These are phyloP conservation scores for Aschersonia sp. DNA, from an alignment of 2,329 filamentous ascomycete genomes.

Conservation along the genomic window DNA sequence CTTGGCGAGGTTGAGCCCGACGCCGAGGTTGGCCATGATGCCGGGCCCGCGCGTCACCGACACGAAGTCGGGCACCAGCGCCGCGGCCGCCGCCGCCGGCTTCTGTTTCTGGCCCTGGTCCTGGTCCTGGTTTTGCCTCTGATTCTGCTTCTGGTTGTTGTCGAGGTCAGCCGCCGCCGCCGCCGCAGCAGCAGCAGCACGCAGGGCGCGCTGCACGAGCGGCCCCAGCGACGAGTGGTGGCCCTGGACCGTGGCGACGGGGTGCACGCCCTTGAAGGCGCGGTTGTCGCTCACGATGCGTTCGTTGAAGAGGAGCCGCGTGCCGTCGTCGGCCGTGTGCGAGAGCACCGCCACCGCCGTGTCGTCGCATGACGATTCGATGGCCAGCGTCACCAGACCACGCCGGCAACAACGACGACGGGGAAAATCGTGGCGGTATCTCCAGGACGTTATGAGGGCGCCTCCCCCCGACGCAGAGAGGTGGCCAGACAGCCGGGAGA, in stretches of 20 bases:
- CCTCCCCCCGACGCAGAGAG: too few relatives aligned
- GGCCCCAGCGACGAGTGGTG: constrained; percentile 58
- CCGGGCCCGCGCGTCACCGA: constrained; percentile 82
- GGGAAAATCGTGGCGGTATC: too few relatives aligned
- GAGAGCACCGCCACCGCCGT: constrained; percentile 76
- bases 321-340: constrained; percentile 24
- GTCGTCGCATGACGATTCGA: constrained; percentile 84
- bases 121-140: too few relatives aligned
- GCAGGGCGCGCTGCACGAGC: constrained; percentile 51
- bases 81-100: neutral
- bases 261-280: constrained; percentile 64
- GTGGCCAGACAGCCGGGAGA: too few relatives aligned
- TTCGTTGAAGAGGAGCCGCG: constrained; percentile 60
- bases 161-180: constrained; percentile 20
- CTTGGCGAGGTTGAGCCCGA: constrained; percentile 74
- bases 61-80: constrained; percentile 60
- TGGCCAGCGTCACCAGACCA: constrained; percentile 44
- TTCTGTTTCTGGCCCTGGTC: too few relatives aligned
- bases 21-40: constrained; percentile 64
- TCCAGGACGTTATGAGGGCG: too few relatives aligned
- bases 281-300: constrained; percentile 72
- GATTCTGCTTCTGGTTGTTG: neutral
- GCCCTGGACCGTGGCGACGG: constrained; percentile 56
- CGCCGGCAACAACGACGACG: neutral
- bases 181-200: constrained; percentile 10